A percentile compares a stretch with the other conserved stretches of the same genome.
phyloP scores from a whole-genome alignment of 805 yeast genomes.

The Pichia cephalocereana region DNA sequence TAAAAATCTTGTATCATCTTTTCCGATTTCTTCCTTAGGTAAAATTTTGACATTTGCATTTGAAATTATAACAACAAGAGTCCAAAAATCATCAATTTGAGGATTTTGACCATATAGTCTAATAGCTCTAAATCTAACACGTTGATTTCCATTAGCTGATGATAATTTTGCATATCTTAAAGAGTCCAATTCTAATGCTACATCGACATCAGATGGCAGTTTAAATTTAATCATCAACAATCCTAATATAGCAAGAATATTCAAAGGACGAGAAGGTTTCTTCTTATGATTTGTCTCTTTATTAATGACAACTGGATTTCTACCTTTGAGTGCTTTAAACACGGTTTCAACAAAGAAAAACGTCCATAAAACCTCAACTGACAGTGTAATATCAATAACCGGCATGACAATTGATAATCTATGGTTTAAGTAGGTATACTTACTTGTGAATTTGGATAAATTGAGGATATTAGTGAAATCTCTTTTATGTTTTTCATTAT shows the following conservation, averaged over 20 bases:
- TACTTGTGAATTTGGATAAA: constrained; percentile 8
- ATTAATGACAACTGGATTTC: background rate
- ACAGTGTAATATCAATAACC: constrained; percentile 17
- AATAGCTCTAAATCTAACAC: constrained; percentile 16
- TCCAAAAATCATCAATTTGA: constrained; percentile 20
- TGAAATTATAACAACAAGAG: constrained; percentile 11
- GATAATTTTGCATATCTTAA: constrained; percentile 15
- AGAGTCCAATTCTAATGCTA: constrained; percentile 23
- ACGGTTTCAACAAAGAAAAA: constrained; percentile 18
- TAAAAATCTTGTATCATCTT: constrained; percentile 8
- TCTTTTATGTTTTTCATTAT: constrained; percentile 6
- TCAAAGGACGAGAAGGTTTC: background rate
- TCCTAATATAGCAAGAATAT: constrained; percentile 16
- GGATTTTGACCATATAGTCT: constrained; percentile 24
- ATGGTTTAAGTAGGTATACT: constrained; percentile 10
- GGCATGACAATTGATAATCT: constrained; percentile 19
- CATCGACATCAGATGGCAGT: constrained; percentile 21
- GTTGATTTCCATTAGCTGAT: constrained; percentile 7
- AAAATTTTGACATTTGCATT: background rate
- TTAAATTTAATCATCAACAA: constrained; percentile 17
- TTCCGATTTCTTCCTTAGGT: background rate
- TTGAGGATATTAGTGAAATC: constrained; percentile 9
- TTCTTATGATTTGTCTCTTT: background rate
- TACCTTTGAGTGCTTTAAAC: constrained; percentile 3
- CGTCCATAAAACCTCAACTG: constrained; percentile 26